These are phyloP conservation scores for Voacanga thouarsii DNA, from an alignment of 257 asterid genomes.

Conservation along the genomic window DNA sequence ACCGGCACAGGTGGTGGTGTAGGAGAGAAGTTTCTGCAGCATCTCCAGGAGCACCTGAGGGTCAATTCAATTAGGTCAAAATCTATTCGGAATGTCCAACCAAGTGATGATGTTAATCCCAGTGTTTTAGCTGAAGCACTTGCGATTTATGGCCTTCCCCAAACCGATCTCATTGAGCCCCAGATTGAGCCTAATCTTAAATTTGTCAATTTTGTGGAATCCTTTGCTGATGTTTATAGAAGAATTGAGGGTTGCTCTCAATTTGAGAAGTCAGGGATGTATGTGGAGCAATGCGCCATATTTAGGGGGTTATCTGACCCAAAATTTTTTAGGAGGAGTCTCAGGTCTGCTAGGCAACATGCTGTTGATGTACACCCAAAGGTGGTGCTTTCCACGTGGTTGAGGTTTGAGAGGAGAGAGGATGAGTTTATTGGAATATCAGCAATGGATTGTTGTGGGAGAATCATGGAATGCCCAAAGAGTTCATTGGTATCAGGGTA, in stretches of 20 bases:
- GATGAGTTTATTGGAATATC: conserved; percentile 80
- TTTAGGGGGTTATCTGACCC: conserved; percentile 77
- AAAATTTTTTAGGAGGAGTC: conserved; percentile 78
- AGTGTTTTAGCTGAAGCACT: conserved; percentile 51
- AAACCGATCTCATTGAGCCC: conserved; percentile 73
- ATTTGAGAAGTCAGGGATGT: conserved; percentile 48
- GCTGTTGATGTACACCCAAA: conserved; percentile 88
- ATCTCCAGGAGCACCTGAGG: conserved; percentile 68
- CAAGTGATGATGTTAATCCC: conserved; percentile 33
- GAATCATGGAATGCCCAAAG: conserved; percentile 79
- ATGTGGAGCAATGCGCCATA: conserved; percentile 75
- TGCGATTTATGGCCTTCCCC: conserved; percentile 72
- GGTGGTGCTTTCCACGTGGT: conserved; percentile 89
- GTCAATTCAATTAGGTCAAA: conserved; percentile 60
- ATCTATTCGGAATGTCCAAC: conserved; percentile 57
- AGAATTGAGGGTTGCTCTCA: conserved; percentile 54
- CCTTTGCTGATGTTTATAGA: conserved; percentile 58
- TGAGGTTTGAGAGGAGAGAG: conserved; percentile 88
- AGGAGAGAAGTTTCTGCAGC: conserved; percentile 67
- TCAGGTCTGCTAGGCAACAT: conserved; percentile 72
- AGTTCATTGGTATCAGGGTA: conserved; percentile 64
- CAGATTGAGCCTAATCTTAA: conserved; percentile 68
- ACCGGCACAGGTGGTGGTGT: conserved; percentile 44
- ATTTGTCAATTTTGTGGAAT: conserved; percentile 62
- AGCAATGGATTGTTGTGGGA: conserved; percentile 80